phyloP scores from a whole-genome alignment of 495 filamentous ascomycete species.

The Aspergillus steynii region DNA sequence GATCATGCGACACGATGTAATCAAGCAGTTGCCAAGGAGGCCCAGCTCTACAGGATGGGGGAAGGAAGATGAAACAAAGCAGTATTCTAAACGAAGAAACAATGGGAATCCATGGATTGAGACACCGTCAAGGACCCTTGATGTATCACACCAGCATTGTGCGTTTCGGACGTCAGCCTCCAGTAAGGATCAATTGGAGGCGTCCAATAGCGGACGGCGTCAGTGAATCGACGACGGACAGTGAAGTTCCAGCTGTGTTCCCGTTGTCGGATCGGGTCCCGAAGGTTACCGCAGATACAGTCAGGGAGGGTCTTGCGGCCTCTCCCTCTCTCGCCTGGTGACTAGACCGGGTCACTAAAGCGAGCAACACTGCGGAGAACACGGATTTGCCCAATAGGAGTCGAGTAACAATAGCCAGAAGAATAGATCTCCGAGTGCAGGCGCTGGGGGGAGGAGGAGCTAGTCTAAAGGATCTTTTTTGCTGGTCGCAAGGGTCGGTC shows the following conservation, averaged over 20 bases:
- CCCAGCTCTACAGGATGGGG: neutral
- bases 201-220: neutral
- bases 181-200: neutral
- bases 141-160: slow-evolving; percentile 16
- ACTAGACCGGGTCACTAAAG: neutral
- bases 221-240: neutral
- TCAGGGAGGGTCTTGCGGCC: neutral
- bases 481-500: slow-evolving; percentile 14
- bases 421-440: neutral
- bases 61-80: neutral
- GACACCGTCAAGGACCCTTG: slow-evolving; percentile 13
- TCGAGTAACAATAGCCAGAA: neutral
- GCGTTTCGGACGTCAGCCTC: slow-evolving; percentile 16
- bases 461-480: slow-evolving; percentile 20
- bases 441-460: neutral
- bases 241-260: slow-evolving; percentile 4
- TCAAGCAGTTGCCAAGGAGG: neutral
- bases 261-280: slow-evolving; percentile 2
- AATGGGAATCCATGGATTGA: slow-evolving; percentile 22
- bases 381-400: neutral
- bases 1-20: neutral
- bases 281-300: neutral
- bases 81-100: slow-evolving; percentile 16
- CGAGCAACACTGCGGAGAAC: neutral
- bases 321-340: neutral